phyloP scores from a whole-genome alignment of 768 basidiomycete genomes.

The Tubosaeta sp. region DNA sequence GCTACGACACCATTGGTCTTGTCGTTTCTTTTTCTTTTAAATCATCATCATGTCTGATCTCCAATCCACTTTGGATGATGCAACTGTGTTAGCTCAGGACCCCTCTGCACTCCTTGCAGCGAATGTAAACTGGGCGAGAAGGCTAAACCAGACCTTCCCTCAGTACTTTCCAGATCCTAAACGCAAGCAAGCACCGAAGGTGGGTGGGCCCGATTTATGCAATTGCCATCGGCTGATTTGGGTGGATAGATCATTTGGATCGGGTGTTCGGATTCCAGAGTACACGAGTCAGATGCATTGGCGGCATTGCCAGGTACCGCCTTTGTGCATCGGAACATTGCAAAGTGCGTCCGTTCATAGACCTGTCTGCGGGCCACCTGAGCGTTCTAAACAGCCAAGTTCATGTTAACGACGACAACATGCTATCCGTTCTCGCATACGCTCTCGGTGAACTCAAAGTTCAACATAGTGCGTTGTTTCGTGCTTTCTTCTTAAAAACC shows the following conservation, averaged over 20 bases:
- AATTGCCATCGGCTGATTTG: background rate
- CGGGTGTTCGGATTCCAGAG: background rate
- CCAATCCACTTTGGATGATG: background rate
- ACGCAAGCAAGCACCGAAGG: slow-evolving; percentile 18
- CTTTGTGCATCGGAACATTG: background rate
- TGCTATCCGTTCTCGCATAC: background rate
- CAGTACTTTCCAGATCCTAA: slow-evolving; percentile 18
- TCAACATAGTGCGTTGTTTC: slow-evolving; percentile 52
- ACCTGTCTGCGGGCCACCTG: background rate
- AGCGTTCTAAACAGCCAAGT: background rate
- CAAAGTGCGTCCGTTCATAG: background rate
- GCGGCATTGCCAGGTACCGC: background rate
- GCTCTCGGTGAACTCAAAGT: background rate
- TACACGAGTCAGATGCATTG: background rate
- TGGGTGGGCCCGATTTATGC: background rate
- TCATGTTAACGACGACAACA: background rate
- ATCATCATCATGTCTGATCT: background rate
- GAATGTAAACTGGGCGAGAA: slow-evolving; percentile 19
- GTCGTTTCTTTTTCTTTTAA: background rate
- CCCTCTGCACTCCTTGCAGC: slow-evolving; percentile 2
- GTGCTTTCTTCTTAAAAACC: background rate
- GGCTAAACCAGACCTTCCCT: slow-evolving; percentile 18
- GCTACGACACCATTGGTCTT: too few relatives aligned
- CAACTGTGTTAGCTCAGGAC: background rate
- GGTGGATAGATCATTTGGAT: background rate